Base-by-base conservation (phyloP, 2,329 filamentous ascomycete species). In the Anisogramma anomala region DNA sequence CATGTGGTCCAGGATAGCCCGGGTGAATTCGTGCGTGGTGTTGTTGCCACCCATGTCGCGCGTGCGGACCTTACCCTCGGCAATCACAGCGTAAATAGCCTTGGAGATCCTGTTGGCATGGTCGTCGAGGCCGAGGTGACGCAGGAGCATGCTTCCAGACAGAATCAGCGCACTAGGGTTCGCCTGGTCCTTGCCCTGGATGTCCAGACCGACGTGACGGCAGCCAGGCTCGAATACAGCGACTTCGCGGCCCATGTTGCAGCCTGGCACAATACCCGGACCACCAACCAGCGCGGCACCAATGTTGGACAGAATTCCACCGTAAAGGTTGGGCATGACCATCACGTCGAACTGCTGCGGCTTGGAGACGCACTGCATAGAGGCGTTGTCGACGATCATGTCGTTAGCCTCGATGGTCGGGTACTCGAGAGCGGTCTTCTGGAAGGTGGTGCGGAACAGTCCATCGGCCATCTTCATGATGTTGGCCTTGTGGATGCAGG, bases 391-490 rank as follows among this genome's bases (percentile, higher is more conserved):
- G 67, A 98, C 91, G 65, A 98, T 98, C 89, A 98, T 95, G 71
- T 98, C 91, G 73, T 93, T 93, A 61, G 82, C 82, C 73, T 95
- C 84, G 55, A 98, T 75, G 49, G 85, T 93, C 46, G 91, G 89
- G 72, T 91, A 98, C 65, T 94, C 86, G 72, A 93, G 84, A 52
- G 87, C 84, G 53, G 91, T 80, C 58, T 80, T 75, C 72, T 94
- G 86, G 76, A 96, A 93, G 54, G 91, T 96, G 71, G 81, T 89
- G 64, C 91, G 84, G 85, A 98, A 98, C 43, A 98, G 84, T 67
- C 91, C 91, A 56, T 98, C 91, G 63, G 88, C 89, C 46, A 98
- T 77, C 78, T 98, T 98, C 91, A 98, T 98, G 72, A 98, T 98
- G 77, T 98, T 98, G 69, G 91, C 91, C 78, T 98, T 98, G 82